phyloP scores from a whole-genome alignment of 139 green algal species.

The Picochlorum sp. region DNA sequence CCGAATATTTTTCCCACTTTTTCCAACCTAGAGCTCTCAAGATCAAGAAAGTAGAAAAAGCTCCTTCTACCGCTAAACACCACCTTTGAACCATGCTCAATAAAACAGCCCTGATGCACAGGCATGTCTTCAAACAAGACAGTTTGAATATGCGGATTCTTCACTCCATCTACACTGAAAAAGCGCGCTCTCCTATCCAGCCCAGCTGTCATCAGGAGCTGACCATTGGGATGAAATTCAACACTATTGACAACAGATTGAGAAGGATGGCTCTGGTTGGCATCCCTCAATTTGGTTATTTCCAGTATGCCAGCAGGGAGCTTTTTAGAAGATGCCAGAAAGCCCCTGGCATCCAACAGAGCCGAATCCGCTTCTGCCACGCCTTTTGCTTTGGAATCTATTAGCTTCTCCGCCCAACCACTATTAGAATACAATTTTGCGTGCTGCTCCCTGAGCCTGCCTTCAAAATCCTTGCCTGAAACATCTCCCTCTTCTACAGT shows the following conservation, averaged over 20 bases:
- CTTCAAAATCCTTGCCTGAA: slow-evolving; percentile 55
- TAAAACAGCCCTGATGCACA: slow-evolving; percentile 72
- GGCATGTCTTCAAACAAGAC: slow-evolving; percentile 79
- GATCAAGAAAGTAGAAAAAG: slow-evolving; percentile 82
- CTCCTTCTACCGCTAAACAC: slow-evolving; percentile 57
- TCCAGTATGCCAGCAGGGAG: slow-evolving; percentile 47
- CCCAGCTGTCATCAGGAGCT: slow-evolving; percentile 78
- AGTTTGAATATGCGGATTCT: slow-evolving; percentile 70
- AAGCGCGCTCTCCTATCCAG: slow-evolving; percentile 72
- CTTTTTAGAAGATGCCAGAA: slow-evolving; percentile 19
- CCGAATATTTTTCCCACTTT: slow-evolving; percentile 35
- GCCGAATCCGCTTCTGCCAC: slow-evolving; percentile 2
- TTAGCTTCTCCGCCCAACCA: slow-evolving; percentile 51
- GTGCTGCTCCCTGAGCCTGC: slow-evolving; percentile 60
- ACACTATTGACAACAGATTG: slow-evolving; percentile 44
- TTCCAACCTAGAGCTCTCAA: slow-evolving; percentile 46
- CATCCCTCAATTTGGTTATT: slow-evolving; percentile 59
- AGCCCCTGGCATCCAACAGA: slow-evolving; percentile 10
- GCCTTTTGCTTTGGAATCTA: too few relatives aligned
- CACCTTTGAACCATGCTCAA: slow-evolving; percentile 38
- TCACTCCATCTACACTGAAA: slow-evolving; percentile 52
- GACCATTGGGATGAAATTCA: slow-evolving; percentile 68
- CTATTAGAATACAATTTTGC: slow-evolving; percentile 49
- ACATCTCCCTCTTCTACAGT: slow-evolving; percentile 35
- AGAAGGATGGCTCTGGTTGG: slow-evolving; percentile 47